phyloP scores from a whole-genome alignment of 257 asterid species.

The Nyctanthes arbortristis region DNA sequence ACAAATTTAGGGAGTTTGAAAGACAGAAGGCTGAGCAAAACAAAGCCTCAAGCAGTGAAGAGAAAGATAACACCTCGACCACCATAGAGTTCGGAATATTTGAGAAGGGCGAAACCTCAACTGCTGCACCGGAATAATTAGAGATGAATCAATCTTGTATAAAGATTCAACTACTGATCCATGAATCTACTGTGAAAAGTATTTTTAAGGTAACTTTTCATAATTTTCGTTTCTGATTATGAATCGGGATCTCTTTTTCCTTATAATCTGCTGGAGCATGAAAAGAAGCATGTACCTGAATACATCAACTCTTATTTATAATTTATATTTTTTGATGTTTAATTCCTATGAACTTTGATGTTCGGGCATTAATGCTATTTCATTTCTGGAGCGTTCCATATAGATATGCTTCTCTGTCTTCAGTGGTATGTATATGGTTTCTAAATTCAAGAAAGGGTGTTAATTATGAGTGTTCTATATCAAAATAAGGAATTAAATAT shows the following conservation, averaged over 20 bases:
- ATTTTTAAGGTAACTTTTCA: background rate
- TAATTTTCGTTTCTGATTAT: background rate
- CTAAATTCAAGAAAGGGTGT: no score
- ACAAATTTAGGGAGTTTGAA: slow-evolving; percentile 44
- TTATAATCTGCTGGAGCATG: background rate
- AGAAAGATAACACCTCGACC: slow-evolving; percentile 16
- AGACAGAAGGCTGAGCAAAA: slow-evolving; percentile 30
- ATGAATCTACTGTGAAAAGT: background rate
- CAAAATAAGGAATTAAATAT: no score
- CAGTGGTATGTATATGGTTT: no score
- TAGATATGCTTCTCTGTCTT: no score
- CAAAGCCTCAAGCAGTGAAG: slow-evolving; percentile 21
- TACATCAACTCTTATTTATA: no score
- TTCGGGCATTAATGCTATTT: no score
- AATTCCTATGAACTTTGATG: no score
- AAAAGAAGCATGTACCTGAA: background rate
- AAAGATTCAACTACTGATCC: background rate
- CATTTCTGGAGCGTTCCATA: no score
- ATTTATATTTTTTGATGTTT: no score
- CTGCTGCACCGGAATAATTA: background rate
- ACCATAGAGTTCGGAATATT: background rate
- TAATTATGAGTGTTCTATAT: no score
- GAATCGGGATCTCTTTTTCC: background rate
- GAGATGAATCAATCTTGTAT: background rate
- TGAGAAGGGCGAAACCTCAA: background rate